Percentiles rank a stretch among this genome's conserved stretches.
These are phyloP conservation scores for Lactuca sativa DNA, from an alignment of 129 eudicot genomes.

Conservation along the genomic window DNA sequence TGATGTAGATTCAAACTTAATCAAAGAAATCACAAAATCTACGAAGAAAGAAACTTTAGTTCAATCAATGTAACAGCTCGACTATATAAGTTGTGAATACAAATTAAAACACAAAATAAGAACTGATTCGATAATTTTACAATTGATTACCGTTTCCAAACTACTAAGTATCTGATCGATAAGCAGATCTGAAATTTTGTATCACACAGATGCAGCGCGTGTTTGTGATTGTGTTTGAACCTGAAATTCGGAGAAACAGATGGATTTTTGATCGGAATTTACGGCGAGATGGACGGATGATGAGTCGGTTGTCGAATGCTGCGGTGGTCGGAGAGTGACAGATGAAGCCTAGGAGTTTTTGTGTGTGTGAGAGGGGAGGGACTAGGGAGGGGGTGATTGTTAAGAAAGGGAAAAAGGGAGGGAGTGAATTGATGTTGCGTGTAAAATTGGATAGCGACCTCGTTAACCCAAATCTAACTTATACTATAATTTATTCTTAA, in stretches of 20 bases:
- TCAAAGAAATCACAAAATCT: neutral
- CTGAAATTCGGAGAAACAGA: constrained; percentile 16
- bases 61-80: constrained; percentile 10
- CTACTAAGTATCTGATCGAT: constrained; percentile 15
- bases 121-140: neutral
- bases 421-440: constrained; percentile 35
- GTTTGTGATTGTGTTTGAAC: constrained; percentile 1
- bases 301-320: constrained; percentile 15
- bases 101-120: neutral
- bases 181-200: constrained; percentile 29
- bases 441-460: constrained; percentile 11
- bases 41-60: neutral
- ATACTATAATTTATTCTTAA: neutral
- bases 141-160: constrained; percentile 1
- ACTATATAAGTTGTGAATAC: neutral
- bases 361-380: constrained; percentile 8
- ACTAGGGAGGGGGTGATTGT: constrained; percentile 15
- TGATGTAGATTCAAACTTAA: constrained; percentile 3
- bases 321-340: constrained; percentile 35
- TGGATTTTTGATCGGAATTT: constrained; percentile 16
- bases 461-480: constrained; percentile 22
- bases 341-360: constrained; percentile 13
- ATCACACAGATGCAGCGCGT: constrained; percentile 8
- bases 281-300: constrained; percentile 9
- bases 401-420: neutral